A percentile compares a stretch with the other conserved stretches of the same genome.
phyloP scores from a whole-genome alignment of 1,139 yeast genomes.

The Zygotorulaspora mrakii region DNA sequence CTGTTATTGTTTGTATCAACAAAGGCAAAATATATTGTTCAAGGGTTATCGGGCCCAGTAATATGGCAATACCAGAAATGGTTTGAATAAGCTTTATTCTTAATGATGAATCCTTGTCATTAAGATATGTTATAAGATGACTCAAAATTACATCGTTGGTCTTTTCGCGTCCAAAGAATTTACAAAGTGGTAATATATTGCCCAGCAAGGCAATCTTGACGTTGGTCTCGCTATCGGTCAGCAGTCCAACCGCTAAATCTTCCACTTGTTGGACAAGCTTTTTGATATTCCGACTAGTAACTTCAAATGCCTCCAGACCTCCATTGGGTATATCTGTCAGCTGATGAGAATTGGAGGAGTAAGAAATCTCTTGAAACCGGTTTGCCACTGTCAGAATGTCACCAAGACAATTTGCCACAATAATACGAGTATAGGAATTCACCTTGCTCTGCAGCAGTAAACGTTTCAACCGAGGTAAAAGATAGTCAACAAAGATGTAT shows the following conservation, averaged over 20 bases:
- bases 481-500: conserved; percentile 72
- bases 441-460: conserved; percentile 42
- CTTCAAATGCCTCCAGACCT: conserved; percentile 32
- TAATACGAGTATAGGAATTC: conserved; percentile 52
- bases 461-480: conserved; percentile 63
- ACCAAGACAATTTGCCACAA: conserved; percentile 73
- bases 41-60: conserved; percentile 73
- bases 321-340: conserved; percentile 8
- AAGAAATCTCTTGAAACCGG: conserved; percentile 63
- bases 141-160: conserved; percentile 86
- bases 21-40: conserved; percentile 88
- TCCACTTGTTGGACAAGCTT: conserved; percentile 49
- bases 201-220: conserved; percentile 69
- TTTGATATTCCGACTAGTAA: conserved; percentile 21
- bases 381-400: conserved; percentile 60
- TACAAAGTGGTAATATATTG: conserved; percentile 70
- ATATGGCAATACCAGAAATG: conserved; percentile 74
- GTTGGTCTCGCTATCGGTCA: conserved; percentile 64
- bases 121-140: conserved; percentile 85
- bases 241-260: conserved; percentile 55
- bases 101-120: conserved; percentile 68
- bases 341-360: conserved; percentile 45
- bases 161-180: conserved; percentile 79
- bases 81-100: conserved; percentile 69
- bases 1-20: conserved; percentile 74